Evolutionary conservation across 2,329 filamentous ascomycete species (phyloP).

Genomic region (Aspergillus sp.): DNA sequence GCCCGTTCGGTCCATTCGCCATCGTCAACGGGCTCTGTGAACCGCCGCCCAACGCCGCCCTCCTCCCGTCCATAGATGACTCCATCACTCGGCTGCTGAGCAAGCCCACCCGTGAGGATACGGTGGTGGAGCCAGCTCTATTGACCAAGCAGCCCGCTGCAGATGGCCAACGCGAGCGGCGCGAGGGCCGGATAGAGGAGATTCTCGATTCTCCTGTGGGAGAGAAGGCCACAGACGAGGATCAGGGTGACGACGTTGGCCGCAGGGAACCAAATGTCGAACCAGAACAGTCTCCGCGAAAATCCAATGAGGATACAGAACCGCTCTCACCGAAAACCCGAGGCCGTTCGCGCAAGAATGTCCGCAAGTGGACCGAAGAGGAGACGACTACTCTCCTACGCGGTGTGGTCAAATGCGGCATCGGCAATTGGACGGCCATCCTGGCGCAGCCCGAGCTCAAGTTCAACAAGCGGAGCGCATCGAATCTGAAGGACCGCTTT

Average conservation of each 20-base stretch:
- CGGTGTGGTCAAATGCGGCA: slow-evolving; percentile 60
- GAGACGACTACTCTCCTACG: slow-evolving; percentile 58
- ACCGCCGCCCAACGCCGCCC: slow-evolving; percentile 59
- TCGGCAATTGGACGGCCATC: slow-evolving; percentile 65
- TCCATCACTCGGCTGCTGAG: slow-evolving; percentile 36
- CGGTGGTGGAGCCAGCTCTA: slow-evolving; percentile 21
- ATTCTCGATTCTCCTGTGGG: slow-evolving; percentile 30
- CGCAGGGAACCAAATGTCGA: not conserved
- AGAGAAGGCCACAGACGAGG: slow-evolving; percentile 16
- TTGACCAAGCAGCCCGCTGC: slow-evolving; percentile 14
- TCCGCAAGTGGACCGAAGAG: slow-evolving; percentile 57
- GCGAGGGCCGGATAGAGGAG: slow-evolving; percentile 35
- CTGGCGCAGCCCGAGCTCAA: slow-evolving; percentile 54
- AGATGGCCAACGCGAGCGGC: slow-evolving; percentile 28
- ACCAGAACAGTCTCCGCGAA: not conserved
- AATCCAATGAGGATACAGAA: slow-evolving; percentile 8
- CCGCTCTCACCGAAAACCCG: slow-evolving; percentile 32
- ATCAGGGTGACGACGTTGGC: slow-evolving; percentile 7
- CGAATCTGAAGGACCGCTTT: slow-evolving; percentile 62
- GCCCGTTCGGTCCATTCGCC: slow-evolving; percentile 43
- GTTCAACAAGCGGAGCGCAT: slow-evolving; percentile 58
- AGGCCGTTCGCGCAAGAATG: slow-evolving; percentile 48
- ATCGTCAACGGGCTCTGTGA: slow-evolving; percentile 61
- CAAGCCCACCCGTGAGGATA: slow-evolving; percentile 29
- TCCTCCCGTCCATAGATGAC: slow-evolving; percentile 61